These are phyloP conservation scores for Anthoceros angustus DNA, from an alignment of 225 moss, liverwort and hornwort genomes.

Conservation along the genomic window DNA sequence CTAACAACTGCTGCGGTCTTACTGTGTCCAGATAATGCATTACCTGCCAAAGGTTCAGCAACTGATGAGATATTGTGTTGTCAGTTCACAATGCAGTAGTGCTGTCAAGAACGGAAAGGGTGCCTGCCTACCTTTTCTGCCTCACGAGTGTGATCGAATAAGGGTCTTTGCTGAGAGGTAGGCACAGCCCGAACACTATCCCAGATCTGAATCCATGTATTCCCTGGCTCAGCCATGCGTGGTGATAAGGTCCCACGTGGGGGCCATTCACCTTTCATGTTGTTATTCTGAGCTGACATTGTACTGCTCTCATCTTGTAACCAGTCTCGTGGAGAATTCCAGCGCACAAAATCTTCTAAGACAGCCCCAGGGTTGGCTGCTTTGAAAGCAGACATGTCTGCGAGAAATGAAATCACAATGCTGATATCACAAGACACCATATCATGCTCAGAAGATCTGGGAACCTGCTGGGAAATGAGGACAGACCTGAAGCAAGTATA, in stretches of 20 bases:
- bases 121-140: conserved; percentile 59
- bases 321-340: conserved; percentile 43
- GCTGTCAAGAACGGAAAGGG: background rate
- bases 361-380: conserved; percentile 51
- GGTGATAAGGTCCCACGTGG: conserved; percentile 49
- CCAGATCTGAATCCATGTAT: conserved; percentile 57
- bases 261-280: conserved; percentile 15
- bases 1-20: conserved; percentile 67
- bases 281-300: conserved; percentile 17
- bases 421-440: background rate
- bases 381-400: conserved; percentile 69
- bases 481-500: conserved; percentile 58
- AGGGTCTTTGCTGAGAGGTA: conserved; percentile 33
- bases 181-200: conserved; percentile 29
- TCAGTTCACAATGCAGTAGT: too few species aligned
- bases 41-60: conserved; percentile 27
- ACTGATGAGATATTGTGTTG: background rate
- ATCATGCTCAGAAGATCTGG: background rate
- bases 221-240: conserved; percentile 49
- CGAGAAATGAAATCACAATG: background rate
- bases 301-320: conserved; percentile 15
- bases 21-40: conserved; percentile 87
- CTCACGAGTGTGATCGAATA: conserved; percentile 60
- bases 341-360: conserved; percentile 60
- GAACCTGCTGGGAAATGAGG: background rate